phyloP scores from a whole-genome alignment of 345 rosid species.

The Mangifera indica region DNA sequence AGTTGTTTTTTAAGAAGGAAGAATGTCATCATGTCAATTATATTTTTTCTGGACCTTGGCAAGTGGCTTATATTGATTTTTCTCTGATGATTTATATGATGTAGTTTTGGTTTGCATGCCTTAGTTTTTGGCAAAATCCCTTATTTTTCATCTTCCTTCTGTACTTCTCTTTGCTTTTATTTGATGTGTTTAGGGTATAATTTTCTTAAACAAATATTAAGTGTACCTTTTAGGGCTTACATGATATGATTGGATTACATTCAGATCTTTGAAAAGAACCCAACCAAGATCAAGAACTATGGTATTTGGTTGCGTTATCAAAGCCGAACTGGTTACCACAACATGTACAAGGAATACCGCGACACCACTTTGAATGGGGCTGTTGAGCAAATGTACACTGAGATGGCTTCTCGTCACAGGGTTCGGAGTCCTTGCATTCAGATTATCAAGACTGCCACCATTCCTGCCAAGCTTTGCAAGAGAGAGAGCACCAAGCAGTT shows the following conservation, averaged over 20 bases:
- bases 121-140: background rate
- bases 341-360: constrained; percentile 41
- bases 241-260: background rate
- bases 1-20: too few species aligned
- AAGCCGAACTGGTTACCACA: constrained; percentile 38
- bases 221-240: background rate
- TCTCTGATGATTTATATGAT: background rate
- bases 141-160: background rate
- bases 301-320: constrained; percentile 42
- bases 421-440: constrained; percentile 42
- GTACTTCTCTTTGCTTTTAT: background rate
- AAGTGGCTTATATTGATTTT: background rate
- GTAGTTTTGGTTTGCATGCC: background rate
- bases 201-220: background rate
- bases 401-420: constrained; percentile 44
- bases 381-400: constrained; percentile 41
- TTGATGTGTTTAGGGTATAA: background rate
- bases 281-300: constrained; percentile 38
- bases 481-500: constrained; percentile 44
- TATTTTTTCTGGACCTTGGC: background rate
- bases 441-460: constrained; percentile 38
- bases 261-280: constrained; percentile 40
- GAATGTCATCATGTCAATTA: background rate
- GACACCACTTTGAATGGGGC: constrained; percentile 39
- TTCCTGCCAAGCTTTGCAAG: constrained; percentile 39